Base-by-base conservation (phyloP, 163 green algal species). In the Coccomyxa subellipsoidea region DNA sequence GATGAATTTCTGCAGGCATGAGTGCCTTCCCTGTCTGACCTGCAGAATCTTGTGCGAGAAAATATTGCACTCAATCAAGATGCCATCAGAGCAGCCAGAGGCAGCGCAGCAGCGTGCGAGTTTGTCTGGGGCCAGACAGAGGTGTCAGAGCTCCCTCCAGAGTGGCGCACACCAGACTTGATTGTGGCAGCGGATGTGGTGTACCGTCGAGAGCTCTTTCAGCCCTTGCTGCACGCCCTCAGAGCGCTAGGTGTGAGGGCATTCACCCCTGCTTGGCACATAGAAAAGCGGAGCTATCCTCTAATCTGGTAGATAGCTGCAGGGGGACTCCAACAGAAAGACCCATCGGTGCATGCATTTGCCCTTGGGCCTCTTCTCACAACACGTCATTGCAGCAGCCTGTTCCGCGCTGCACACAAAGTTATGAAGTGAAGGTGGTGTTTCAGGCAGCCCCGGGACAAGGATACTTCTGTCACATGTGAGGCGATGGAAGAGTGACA, bases 151-250 rank as follows among this genome's bases (percentile, higher is more conserved):
- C 73, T 86, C 18, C n/a, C 53, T 0, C 1, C 4, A 27, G 72
- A 36, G 27, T 86, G 78, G 78, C 47, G 38, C 8, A 38, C 25
- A 25, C 79, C 79, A 38, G 78, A 86, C 34, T 3, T 86, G 0
- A 72, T 86, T 37, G 47, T 86, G 36, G 83, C 83, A 54, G 83
- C 83, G 27, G 83, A 86, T 69, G 71, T 86, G 40, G 79, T 86
- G 25, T 81, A 83, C 36, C 35, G 76, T 29, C 36, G 69, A 9
- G 76, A 85, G 38, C 38, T 85, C n/a, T 85, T 85, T 35, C 37
- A 80, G 78, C 81, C 81, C 2, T 36, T 85, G 66, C 59, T 85
- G 76, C n/a, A 29, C 23, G 81, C 54, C 4, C 66, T 85, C 31
- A 38, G 7, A 8, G 21, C 38, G 1, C 31, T 82, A 25, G 81